Conservation (phyloP, 2,329 filamentous ascomycete species). For the Chaetothyriales sp. region DNA sequence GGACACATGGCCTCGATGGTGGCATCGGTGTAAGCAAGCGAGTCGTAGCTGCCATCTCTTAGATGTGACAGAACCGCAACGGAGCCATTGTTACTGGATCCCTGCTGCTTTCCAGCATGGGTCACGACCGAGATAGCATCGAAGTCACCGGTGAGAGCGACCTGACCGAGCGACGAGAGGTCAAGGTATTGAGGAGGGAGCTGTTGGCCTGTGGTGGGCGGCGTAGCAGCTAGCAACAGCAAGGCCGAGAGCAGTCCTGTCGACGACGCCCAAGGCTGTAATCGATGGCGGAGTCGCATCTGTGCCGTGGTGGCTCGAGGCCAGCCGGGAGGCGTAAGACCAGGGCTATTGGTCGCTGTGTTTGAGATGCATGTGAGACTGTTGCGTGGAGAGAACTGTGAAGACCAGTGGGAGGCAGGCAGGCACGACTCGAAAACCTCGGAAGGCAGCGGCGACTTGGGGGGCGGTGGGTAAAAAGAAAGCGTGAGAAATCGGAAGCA, state of each 20-base stretch:
- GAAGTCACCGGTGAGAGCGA: conserved; percentile 80
- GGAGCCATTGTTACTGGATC: conserved; percentile 56
- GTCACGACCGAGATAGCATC: conserved; percentile 80
- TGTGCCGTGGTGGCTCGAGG: conserved; percentile 8
- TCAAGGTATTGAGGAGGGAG: conserved; percentile 60
- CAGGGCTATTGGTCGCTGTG: conserved; percentile 8
- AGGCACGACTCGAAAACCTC: background rate
- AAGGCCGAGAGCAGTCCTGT: conserved; percentile 9
- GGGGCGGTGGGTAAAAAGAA: background rate
- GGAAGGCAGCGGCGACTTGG: too few relatives aligned
- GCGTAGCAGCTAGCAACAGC: conserved; percentile 6
- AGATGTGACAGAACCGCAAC: conserved; percentile 66
- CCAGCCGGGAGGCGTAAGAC: conserved; percentile 9
- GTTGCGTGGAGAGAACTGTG: background rate
- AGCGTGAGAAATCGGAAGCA: conserved; percentile 5
- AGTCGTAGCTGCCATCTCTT: conserved; percentile 69
- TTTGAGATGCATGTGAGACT: conserved; percentile 11
- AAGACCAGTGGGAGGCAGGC: too few relatives aligned
- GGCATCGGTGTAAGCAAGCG: conserved; percentile 62
- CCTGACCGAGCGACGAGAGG: conserved; percentile 59
- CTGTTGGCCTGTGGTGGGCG: conserved; percentile 19
- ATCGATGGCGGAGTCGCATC: conserved; percentile 14
- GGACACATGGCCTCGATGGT: conserved; percentile 80
- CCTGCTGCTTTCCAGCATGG: conserved; percentile 64
- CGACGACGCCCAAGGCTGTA: conserved; percentile 5